Percentiles rank a stretch among this genome's conserved stretches.
Conservation (phyloP, 768 basidiomycete species). For the Mycena rebaudengoi region DNA sequence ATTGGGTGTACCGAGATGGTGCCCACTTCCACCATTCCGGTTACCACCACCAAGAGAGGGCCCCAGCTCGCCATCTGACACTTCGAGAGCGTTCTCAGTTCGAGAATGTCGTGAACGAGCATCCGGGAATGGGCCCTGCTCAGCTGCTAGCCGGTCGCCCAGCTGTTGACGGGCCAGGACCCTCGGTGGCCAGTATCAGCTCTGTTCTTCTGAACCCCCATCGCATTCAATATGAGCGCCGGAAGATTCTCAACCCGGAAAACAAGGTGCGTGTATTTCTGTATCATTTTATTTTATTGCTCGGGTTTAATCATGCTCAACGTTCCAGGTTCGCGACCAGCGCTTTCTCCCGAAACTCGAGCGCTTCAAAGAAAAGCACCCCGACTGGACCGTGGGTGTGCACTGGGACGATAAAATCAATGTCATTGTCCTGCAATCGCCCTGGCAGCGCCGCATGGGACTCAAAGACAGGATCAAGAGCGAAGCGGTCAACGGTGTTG, state of each 20-base stretch:
- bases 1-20: neutral
- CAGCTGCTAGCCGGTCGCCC: slow-evolving; percentile 25
- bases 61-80: neutral
- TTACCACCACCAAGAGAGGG: neutral
- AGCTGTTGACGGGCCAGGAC: slow-evolving; percentile 22
- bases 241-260: neutral
- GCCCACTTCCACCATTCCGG: neutral
- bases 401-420: slow-evolving; percentile 6
- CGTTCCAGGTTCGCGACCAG: neutral
- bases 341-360: slow-evolving; percentile 1
- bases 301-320: no score
- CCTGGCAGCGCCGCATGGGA: slow-evolving; percentile 21
- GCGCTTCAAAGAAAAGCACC: neutral
- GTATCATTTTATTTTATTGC: neutral
- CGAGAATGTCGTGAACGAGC: no score
- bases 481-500: slow-evolving; percentile 40
- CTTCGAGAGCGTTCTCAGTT: no score
- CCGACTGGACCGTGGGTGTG: slow-evolving; percentile 6
- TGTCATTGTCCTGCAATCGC: slow-evolving; percentile 29
- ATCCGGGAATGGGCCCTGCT: neutral
- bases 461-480: slow-evolving; percentile 9
- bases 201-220: slow-evolving; percentile 23
- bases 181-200: slow-evolving; percentile 29
- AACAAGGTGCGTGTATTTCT: neutral
- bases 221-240: slow-evolving; percentile 24